Base-by-base conservation (phyloP, 805 yeast genomes). In the Ogataea henricii region DNA sequence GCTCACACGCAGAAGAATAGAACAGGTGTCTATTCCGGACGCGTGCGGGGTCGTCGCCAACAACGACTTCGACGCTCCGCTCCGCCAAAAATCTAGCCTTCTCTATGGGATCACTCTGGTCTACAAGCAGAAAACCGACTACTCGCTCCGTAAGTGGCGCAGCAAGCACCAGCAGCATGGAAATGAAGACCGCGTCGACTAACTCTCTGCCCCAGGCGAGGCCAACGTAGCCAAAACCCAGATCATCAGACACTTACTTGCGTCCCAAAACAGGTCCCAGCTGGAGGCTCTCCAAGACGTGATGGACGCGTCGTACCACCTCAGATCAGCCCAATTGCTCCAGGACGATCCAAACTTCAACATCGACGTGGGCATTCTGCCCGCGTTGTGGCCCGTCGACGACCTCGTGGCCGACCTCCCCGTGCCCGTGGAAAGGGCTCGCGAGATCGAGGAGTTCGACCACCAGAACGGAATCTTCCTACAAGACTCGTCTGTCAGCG, bases 101-200 rank as follows among this genome's bases (percentile, higher is more conserved):
- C 57, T 81, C 47, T 70, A 74, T 53, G 85, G 85, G 0, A 64
- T 77, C 1, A 65, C 79, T 1, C 52, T 81, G 38, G 66, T 74
- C 22, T 78, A 76, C 58, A 76, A 70, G 47, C 74, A 76, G 22
- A 78, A 82, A 57, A 71, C 77, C 0, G 73, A 72, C 3, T 73
- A 72, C 53, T 71, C 76, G 52, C 70, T 68, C 52, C 57, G 65
- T 56, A 52, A 49, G 66, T 55, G 21, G 12, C 16, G 6, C 8
- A 13, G n/a, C n/a, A n/a, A n/a, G n/a, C n/a, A n/a, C n/a, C n/a
- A n/a, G n/a, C n/a, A n/a, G n/a, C n/a, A n/a, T n/a, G n/a, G n/a
- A n/a, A n/a, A n/a, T n/a, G n/a, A n/a, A n/a, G n/a, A n/a, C n/a
- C n/a, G n/a, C n/a, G n/a, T n/a, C n/a, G n/a, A 30, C 34, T 30